A percentile compares a stretch with the other conserved stretches of the same genome.
Evolutionary conservation across 352 stramenopile species (phyloP).

Genomic region (Pythium grandisporangium): DNA sequence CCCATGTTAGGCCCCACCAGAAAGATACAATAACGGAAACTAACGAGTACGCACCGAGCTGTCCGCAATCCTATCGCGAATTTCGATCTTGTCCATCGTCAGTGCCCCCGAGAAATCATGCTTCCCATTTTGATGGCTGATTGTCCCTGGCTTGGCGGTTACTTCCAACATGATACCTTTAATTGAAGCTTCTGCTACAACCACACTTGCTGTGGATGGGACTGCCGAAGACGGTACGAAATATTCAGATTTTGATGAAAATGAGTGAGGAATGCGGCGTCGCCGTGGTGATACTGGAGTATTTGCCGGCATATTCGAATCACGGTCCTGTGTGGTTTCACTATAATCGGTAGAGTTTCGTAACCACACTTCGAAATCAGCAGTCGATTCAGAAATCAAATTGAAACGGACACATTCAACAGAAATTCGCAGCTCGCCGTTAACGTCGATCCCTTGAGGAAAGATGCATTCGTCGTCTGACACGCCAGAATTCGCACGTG

Average conservation of each 20-base stretch:
- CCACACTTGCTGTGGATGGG: conserved; percentile 3
- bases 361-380: conserved; percentile 13
- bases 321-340: conserved; percentile 5
- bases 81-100: too few relatives aligned
- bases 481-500: too few relatives aligned
- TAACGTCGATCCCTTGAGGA: too few relatives aligned
- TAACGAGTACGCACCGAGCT: conserved; percentile 5
- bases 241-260: too few relatives aligned
- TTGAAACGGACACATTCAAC: conserved; percentile 8
- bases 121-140: background rate
- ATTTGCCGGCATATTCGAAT: background rate
- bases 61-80: conserved; percentile 12
- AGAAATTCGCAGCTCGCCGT: too few relatives aligned
- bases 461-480: too few relatives aligned
- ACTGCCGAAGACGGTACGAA: too few relatives aligned
- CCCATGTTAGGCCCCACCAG: too few relatives aligned
- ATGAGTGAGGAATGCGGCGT: too few relatives aligned
- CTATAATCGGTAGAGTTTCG: conserved; percentile 7
- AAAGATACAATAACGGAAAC: background rate
- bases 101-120: conserved; percentile 1
- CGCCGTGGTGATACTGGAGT: conserved; percentile 8
- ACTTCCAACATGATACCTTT: too few relatives aligned
- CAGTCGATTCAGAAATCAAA: conserved; percentile 7
- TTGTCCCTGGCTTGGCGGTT: too few relatives aligned
- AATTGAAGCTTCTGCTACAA: conserved; percentile 11